Conservation (phyloP, 495 filamentous ascomycete species). For the Penicillium manginii region DNA sequence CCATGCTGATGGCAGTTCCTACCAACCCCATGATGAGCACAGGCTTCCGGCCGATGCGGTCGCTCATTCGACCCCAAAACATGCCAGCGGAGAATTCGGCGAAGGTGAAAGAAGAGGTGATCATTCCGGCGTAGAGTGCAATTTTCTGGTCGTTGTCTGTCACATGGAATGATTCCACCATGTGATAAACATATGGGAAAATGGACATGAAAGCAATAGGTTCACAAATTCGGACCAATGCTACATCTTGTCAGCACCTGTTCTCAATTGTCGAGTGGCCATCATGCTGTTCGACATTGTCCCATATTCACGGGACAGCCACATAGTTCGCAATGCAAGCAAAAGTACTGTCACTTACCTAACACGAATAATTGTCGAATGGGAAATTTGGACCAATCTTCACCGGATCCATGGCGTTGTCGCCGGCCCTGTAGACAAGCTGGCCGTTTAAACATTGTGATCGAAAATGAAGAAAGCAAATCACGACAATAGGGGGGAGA, state of each 20-base stretch:
- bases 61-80: constrained; percentile 91
- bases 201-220: constrained; percentile 99
- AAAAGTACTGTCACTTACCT: constrained; percentile 55
- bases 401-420: constrained; percentile 31
- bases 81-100: constrained; percentile 90
- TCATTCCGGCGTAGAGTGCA: constrained; percentile 91
- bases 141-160: constrained; percentile 78
- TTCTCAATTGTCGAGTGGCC: neutral
- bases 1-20: constrained; percentile 91
- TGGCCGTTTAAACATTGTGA: constrained; percentile 43
- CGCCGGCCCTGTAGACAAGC: constrained; percentile 42
- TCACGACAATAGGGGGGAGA: constrained; percentile 2
- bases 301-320: constrained; percentile 6
- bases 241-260: constrained; percentile 56
- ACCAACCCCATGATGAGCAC: constrained; percentile 84
- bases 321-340: constrained; percentile 28
- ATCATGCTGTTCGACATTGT: neutral
- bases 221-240: constrained; percentile 93
- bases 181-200: constrained; percentile 98
- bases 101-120: constrained; percentile 95
- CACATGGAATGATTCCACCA: constrained; percentile 91
- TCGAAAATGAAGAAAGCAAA: constrained; percentile 2
- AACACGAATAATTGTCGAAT: constrained; percentile 71
- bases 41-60: constrained; percentile 89
- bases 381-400: constrained; percentile 51